Percentiles rank a stretch among this genome's conserved stretches.
Evolutionary conservation across 495 filamentous ascomycete species (phyloP).

Genomic region (Platismatia glauca): DNA sequence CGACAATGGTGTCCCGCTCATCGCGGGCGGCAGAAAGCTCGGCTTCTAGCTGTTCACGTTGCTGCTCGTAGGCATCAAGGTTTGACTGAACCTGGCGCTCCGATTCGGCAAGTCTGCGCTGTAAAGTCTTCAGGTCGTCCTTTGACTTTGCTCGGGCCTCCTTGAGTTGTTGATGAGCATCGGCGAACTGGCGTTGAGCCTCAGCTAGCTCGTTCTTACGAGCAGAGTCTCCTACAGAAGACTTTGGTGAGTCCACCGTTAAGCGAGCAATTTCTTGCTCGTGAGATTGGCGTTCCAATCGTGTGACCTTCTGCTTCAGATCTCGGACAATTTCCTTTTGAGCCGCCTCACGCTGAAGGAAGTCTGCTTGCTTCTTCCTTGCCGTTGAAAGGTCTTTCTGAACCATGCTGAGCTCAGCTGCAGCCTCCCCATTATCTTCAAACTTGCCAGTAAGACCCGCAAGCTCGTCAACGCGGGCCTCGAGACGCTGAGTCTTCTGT

Average conservation of each 20-base stretch:
- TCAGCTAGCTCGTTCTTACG: constrained; percentile 54
- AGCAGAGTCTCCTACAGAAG: constrained; percentile 39
- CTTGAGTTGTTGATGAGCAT: constrained; percentile 50
- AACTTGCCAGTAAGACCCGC: constrained; percentile 36
- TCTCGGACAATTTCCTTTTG: constrained; percentile 47
- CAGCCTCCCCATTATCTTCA: constrained; percentile 25
- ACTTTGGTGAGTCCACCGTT: constrained; percentile 36
- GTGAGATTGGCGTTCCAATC: constrained; percentile 50
- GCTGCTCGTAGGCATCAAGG: constrained; percentile 22
- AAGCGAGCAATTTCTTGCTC: constrained; percentile 44
- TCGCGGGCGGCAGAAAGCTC: constrained; percentile 26
- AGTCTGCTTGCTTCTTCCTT: constrained; percentile 52
- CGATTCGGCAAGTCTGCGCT: constrained; percentile 29
- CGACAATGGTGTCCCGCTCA: constrained; percentile 27
- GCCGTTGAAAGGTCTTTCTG: constrained; percentile 54
- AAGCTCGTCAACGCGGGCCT: constrained; percentile 49
- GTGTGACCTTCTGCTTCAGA: constrained; percentile 45
- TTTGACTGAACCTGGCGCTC: constrained; percentile 19
- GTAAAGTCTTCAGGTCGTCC: constrained; percentile 28
- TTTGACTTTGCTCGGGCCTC: constrained; percentile 46
- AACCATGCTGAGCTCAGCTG: constrained; percentile 48
- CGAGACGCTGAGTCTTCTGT: constrained; percentile 50
- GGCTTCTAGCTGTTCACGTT: constrained; percentile 29
- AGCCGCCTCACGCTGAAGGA: constrained; percentile 52
- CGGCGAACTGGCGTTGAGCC: constrained; percentile 53